Evolutionary conservation across 129 eudicot genomes (phyloP).

Genomic region (Logfia minima): DNA sequence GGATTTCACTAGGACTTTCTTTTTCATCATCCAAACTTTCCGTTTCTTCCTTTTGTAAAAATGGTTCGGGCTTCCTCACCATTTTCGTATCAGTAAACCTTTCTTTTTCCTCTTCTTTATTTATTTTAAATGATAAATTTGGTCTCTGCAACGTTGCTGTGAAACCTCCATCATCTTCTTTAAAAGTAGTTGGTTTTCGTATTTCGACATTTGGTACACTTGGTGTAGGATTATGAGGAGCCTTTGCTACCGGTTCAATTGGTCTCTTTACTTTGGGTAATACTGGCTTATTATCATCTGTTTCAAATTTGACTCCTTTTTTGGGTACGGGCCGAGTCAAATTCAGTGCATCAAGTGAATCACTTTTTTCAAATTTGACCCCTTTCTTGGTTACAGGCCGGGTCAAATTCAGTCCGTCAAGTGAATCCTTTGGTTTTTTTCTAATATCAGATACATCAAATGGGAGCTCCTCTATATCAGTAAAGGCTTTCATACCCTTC

Average conservation of each 20-base stretch:
- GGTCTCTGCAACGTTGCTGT: conserved; percentile 48
- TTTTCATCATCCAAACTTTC: conserved; percentile 24
- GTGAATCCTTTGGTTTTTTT: conserved; percentile 37
- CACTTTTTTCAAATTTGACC: conserved; percentile 42
- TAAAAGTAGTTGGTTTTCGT: conserved; percentile 62
- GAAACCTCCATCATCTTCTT: conserved; percentile 45
- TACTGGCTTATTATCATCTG: conserved; percentile 45
- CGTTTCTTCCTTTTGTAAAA: conserved; percentile 27
- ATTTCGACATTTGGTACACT: conserved; percentile 62
- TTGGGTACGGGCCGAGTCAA: conserved; percentile 72
- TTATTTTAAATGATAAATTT: conserved; percentile 51
- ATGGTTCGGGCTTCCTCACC: conserved; percentile 66
- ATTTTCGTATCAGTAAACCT: conserved; percentile 65
- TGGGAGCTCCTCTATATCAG: conserved; percentile 62
- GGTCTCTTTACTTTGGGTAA: conserved; percentile 34
- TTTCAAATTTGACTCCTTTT: conserved; percentile 60
- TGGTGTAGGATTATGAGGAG: conserved; percentile 26
- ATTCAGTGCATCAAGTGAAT: conserved; percentile 48
- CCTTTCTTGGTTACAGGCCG: conserved; percentile 69
- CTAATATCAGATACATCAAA: conserved; percentile 51
- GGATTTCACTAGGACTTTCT: conserved; percentile 17
- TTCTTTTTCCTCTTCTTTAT: conserved; percentile 53
- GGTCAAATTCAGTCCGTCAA: conserved; percentile 53
- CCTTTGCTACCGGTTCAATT: conserved; percentile 30
- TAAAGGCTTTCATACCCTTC: conserved; percentile 48